Base-by-base conservation (phyloP, 352 stramenopile genomes). In the Phytophthora sp. region DNA sequence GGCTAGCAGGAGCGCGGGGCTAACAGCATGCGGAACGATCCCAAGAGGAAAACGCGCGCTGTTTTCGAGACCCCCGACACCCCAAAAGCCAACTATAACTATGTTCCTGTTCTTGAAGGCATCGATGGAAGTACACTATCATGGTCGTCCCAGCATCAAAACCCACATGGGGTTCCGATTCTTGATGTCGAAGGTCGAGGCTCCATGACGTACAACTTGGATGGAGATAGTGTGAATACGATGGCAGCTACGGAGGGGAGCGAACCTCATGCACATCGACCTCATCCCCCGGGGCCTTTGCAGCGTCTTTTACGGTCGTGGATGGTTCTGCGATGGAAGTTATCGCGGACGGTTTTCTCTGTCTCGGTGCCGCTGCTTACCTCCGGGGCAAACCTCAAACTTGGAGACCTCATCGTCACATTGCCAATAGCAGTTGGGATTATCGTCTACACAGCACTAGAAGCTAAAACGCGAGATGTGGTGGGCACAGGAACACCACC, bases 321-420 rank as follows among this genome's bases (percentile, higher is more conserved):
- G 73, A 37, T 59, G 12, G 52, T 74, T 0, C 6, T 78, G 17
- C 70, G 74, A 41, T 83, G 71, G 67, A 67, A 64, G 7, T 37
- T 83, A 0, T 64, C 70, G 2, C 24, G 56, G 15, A 63, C 39
- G 46, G 35, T 79, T 15, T 83, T 80, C 42, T 57, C 67, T 0
- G 35, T 54, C 1, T 46, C 57, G 8, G 26, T 82, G n/a, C 70
- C 71, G 12, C 15, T 77, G 15, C 43, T 79, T 0, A 84, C 75
- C 0, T 51, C 51, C 0, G n/a, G 21, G 4, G 46, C 70, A 1
- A 69, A 73, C 42, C 37, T 86, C 13, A 86, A 76, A 21, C 17
- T 79, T 9, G 76, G 76, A 15, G 74, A 83, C 13, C 23, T 81
- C 15, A 21, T 81, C 13, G 15, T 83, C 18, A 78, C 65, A 13